These are phyloP conservation scores for Aspergillus indologenus DNA, from an alignment of 495 filamentous ascomycete species.

Conservation along the genomic window DNA sequence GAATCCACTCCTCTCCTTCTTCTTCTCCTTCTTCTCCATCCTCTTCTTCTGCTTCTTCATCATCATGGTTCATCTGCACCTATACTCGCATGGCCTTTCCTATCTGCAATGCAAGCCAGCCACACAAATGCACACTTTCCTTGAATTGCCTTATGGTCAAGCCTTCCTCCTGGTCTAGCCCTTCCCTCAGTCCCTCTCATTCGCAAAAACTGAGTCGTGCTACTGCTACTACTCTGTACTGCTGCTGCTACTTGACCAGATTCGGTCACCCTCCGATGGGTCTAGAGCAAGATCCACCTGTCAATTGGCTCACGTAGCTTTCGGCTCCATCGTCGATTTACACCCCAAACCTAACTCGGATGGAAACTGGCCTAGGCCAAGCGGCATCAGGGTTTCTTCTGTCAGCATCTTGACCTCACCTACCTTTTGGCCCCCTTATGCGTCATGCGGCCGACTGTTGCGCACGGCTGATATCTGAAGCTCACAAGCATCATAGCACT, in stretches of 20 bases:
- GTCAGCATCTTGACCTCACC: background rate
- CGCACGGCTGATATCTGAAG: background rate
- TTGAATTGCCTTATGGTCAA: background rate
- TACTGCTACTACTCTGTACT: background rate
- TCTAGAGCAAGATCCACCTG: background rate
- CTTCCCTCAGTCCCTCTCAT: background rate
- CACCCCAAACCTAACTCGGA: background rate
- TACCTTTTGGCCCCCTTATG: background rate
- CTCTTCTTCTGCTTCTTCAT: background rate
- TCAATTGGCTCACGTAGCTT: slow-evolving; percentile 7
- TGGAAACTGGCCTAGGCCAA: background rate
- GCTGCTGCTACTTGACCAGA: background rate
- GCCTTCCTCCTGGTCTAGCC: background rate
- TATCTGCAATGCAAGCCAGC: background rate
- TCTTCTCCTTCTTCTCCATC: no score
- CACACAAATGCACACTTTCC: background rate
- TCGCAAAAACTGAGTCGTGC: background rate
- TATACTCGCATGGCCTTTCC: background rate
- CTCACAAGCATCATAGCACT: background rate
- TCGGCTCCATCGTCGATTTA: background rate
- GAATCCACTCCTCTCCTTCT: no score
- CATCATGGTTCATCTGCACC: background rate
- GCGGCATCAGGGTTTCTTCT: background rate
- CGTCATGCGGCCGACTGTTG: background rate
- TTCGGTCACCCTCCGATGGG: background rate